Percentiles rank a stretch among this genome's conserved stretches.
These are phyloP conservation scores for Fusarium torulosum DNA, from an alignment of 2,329 filamentous ascomycete genomes.

Conservation along the genomic window DNA sequence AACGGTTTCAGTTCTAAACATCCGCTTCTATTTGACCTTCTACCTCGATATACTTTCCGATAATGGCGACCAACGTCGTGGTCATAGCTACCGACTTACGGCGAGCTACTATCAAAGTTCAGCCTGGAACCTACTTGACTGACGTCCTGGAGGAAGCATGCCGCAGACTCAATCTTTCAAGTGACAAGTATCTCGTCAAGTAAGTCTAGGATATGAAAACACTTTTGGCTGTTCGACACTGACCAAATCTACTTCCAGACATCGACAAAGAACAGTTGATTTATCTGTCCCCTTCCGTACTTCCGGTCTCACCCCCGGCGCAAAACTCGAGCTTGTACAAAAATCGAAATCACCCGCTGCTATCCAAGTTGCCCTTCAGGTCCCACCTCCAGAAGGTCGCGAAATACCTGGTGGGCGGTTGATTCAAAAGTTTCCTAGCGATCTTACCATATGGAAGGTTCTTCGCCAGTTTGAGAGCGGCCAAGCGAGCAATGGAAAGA, in stretches of 20 bases:
- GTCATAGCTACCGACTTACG: slow-evolving; percentile 86
- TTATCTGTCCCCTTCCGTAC: slow-evolving; percentile 87
- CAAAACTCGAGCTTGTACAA: slow-evolving; percentile 91
- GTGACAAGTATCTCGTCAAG: slow-evolving; percentile 85
- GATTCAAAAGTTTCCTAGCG: slow-evolving; percentile 87
- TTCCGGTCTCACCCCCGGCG: slow-evolving; percentile 84
- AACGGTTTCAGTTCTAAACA: background rate
- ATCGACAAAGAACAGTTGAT: slow-evolving; percentile 88
- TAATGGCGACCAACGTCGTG: slow-evolving; percentile 88
- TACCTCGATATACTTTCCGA: slow-evolving; percentile 5
- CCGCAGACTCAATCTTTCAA: slow-evolving; percentile 78
- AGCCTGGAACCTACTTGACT: slow-evolving; percentile 81
- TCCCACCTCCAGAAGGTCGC: slow-evolving; percentile 78
- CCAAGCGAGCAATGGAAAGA: slow-evolving; percentile 69
- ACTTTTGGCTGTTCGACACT: background rate
- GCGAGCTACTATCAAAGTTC: slow-evolving; percentile 84
- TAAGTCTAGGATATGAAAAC: slow-evolving; percentile 54
- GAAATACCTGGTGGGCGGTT: slow-evolving; percentile 75
- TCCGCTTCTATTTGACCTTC: background rate
- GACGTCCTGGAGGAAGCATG: slow-evolving; percentile 92
- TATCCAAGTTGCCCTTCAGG: slow-evolving; percentile 88
- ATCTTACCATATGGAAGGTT: slow-evolving; percentile 89
- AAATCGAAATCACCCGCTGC: slow-evolving; percentile 86
- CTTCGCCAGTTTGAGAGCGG: slow-evolving; percentile 90
- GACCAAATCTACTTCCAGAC: slow-evolving; percentile 58